Percentiles rank a stretch among this genome's conserved stretches.
phyloP scores from a whole-genome alignment of 1,284 basidiomycete species.

The Ustilago tritici region DNA sequence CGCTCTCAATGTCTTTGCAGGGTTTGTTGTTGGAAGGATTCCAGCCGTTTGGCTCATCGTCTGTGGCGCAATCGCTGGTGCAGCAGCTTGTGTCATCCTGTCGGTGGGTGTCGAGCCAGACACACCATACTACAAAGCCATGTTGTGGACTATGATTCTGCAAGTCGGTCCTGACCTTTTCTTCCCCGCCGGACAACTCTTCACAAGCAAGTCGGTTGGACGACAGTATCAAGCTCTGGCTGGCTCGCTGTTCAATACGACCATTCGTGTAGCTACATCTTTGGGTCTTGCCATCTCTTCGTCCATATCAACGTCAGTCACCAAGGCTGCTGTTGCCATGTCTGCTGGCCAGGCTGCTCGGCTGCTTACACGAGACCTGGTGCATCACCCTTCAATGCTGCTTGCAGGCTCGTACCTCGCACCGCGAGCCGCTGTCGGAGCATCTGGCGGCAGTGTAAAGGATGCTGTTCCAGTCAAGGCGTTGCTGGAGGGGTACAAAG shows the following conservation, averaged over 20 bases:
- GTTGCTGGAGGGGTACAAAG: conserved; percentile 53
- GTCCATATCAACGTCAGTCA: conserved; percentile 55
- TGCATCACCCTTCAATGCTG: conserved; percentile 28
- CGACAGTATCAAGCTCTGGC: conserved; percentile 55
- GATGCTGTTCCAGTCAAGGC: conserved; percentile 15
- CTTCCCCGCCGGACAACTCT: conserved; percentile 55
- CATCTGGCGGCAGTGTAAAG: conserved; percentile 1
- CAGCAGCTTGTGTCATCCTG: conserved; percentile 74
- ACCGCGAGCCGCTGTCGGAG: conserved; percentile 16
- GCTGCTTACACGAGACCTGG: conserved; percentile 13
- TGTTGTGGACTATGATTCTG: conserved; percentile 81
- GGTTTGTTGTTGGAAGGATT: conserved; percentile 55
- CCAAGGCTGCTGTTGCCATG: conserved; percentile 30
- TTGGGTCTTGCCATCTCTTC: conserved; percentile 60
- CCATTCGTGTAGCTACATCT: conserved; percentile 61
- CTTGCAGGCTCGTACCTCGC: conserved; percentile 13
- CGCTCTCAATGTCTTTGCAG: conserved; percentile 62
- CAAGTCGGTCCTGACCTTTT: conserved; percentile 57
- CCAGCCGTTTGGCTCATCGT: conserved; percentile 63
- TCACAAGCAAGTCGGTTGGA: conserved; percentile 52
- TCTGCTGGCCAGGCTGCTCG: conserved; percentile 10
- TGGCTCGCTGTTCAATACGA: conserved; percentile 64
- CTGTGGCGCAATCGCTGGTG: conserved; percentile 73
- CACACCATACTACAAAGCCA: conserved; percentile 81
- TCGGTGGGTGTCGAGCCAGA: conserved; percentile 78